Conservation (phyloP, 352 stramenopile genomes). For the Thalassiosira tumida region DNA sequence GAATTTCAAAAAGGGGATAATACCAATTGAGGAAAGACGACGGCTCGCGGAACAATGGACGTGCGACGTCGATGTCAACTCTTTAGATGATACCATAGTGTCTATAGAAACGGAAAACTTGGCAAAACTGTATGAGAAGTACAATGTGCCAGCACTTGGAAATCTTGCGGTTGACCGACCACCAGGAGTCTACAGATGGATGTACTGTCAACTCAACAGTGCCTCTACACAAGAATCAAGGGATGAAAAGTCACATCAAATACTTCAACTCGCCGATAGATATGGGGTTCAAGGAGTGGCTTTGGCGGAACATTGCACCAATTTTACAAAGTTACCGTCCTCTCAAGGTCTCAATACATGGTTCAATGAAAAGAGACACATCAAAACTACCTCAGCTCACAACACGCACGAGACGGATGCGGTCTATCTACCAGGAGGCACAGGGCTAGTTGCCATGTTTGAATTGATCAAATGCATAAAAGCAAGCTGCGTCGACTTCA, state of each 20-base stretch:
- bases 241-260: background rate
- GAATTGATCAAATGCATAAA: no score
- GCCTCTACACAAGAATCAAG: background rate
- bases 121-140: background rate
- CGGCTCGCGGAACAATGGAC: background rate
- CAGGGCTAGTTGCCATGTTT: no score
- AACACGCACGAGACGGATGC: background rate
- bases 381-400: background rate
- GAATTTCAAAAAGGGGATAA: background rate
- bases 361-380: background rate
- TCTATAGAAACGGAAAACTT: constrained; percentile 7
- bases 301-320: background rate
- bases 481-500: no score
- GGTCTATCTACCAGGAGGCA: background rate
- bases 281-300: background rate
- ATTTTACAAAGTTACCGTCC: background rate
- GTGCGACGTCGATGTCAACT: background rate
- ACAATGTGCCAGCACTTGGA: constrained; percentile 4
- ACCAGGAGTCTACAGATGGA: background rate
- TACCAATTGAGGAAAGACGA: background rate
- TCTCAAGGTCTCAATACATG: background rate
- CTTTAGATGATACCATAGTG: background rate
- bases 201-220: constrained; percentile 40
- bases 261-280: background rate
- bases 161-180: background rate